Percentiles rank a stretch among this genome's conserved stretches.
Evolutionary conservation across 768 basidiomycete species (phyloP).

Genomic region (Solioccasus polychromus): DNA sequence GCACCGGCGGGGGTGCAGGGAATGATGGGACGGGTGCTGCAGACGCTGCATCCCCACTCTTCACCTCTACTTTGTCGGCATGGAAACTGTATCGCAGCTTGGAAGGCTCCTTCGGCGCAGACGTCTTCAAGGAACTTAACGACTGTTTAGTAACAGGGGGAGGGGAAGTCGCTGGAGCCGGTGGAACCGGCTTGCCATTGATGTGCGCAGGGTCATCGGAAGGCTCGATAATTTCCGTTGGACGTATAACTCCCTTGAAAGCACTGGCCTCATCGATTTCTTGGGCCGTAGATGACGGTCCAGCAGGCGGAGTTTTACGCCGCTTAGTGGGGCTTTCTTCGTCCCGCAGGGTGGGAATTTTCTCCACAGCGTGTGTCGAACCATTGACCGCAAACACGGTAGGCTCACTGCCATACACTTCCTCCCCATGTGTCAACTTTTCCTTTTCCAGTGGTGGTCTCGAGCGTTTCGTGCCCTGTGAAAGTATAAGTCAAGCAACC

Average conservation of each 20-base stretch:
- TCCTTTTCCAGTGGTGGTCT: constrained; percentile 63
- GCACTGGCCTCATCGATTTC: constrained; percentile 35
- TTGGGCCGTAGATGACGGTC: constrained; percentile 11
- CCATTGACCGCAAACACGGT: constrained; percentile 17
- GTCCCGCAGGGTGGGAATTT: constrained; percentile 37
- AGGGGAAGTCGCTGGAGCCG: constrained; percentile 14
- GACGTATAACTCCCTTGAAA: constrained; percentile 20
- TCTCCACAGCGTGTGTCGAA: constrained; percentile 26
- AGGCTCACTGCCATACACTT: constrained; percentile 6
- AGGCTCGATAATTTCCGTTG: constrained; percentile 42
- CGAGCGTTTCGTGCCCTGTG: constrained; percentile 74
- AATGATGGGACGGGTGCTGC: constrained; percentile 12
- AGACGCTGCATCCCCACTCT: constrained; percentile 10
- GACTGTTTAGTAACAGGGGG: constrained; percentile 21
- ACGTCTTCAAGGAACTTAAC: constrained; percentile 40
- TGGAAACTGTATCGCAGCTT: constrained; percentile 74
- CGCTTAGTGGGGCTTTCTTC: constrained; percentile 45
- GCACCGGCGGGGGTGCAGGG: constrained; percentile 29
- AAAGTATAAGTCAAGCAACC: constrained; percentile 7
- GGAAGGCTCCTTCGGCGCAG: constrained; percentile 72
- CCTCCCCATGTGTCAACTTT: constrained; percentile 24
- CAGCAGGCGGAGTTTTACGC: constrained; percentile 38
- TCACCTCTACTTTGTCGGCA: constrained; percentile 45
- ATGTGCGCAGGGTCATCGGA: constrained; percentile 20
- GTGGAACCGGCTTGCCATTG: constrained; percentile 13